Evolutionary conservation across 1,139 yeast genomes (phyloP), one percentile per base, ranked within the genome.

Genomic region (Debaryomyces fabryi): DNA sequence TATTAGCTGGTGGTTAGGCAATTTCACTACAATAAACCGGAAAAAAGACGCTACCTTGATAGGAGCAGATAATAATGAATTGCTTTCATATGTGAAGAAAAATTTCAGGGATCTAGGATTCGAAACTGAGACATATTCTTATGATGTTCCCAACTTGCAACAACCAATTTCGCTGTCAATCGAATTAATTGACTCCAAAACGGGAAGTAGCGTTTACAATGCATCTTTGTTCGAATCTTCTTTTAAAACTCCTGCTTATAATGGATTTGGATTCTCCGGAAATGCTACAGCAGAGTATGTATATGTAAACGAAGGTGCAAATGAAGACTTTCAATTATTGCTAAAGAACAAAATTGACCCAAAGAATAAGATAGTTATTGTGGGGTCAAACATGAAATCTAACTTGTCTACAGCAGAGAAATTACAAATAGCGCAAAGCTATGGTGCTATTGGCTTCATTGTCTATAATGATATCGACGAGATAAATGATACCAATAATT

Each of bases 211-310:
- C 5, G 59, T 69, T 4, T 73, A 71, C 51, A 47, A 53, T 2
- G 67, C 74, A 1, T 47, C 55, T 4, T 48, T 73, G 15, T 41
- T 41, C 1, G 79, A 75, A 49, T 59, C 62, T 1, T 54, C 54
- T 21, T 62, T 55, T 29, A 44, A 54, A 4, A 74, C 80, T 0
- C 80, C 80, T 0, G 71, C 76, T 1, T 76, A 58, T 52, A 64
- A 62, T 50, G 64, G 67, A 1, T 67, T 59, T 54, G 75, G 78
- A 1, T 45, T 41, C 10, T 60, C 58, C 45, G 78, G 74, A 1
- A 50, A 60, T 2, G 60, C 64, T 1, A 51, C 50, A 1, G 69
- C 64, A 0, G 60, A 56, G 4, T 73, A 59, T 52, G 49, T 73
- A 1, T 71, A 52, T 56, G 75, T 57, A 10, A 71, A 72, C 46